phyloP scores from a whole-genome alignment of 2,329 filamentous ascomycete genomes.

The Phialophora tarda region DNA sequence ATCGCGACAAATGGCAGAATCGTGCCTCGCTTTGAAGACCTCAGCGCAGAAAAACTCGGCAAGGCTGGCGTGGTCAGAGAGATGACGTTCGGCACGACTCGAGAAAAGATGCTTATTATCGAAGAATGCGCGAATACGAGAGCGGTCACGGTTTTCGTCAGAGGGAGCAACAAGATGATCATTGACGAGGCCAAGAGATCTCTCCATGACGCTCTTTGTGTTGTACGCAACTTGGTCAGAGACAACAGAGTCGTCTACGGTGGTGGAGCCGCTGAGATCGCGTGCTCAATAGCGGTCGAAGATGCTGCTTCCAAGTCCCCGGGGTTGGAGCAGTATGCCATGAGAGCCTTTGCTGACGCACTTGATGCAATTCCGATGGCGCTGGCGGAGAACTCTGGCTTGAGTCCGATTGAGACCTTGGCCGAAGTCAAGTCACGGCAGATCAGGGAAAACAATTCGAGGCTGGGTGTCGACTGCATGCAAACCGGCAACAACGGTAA shows the following conservation, averaged over 20 bases:
- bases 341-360: slow-evolving; percentile 96
- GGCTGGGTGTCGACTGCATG: slow-evolving; percentile 97
- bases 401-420: slow-evolving; percentile 94
- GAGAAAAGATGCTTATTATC: slow-evolving; percentile 99
- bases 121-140: slow-evolving; percentile 98
- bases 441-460: slow-evolving; percentile 79
- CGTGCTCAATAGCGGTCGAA: slow-evolving; percentile 94
- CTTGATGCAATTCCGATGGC: slow-evolving; percentile 94
- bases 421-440: slow-evolving; percentile 96
- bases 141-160: slow-evolving; percentile 93
- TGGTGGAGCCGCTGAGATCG: slow-evolving; percentile 94
- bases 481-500: slow-evolving; percentile 82
- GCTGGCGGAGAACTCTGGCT: slow-evolving; percentile 92
- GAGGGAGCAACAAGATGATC: slow-evolving; percentile 99
- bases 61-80: slow-evolving; percentile 87
- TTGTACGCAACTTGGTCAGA: slow-evolving; percentile 92
- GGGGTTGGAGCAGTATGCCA: slow-evolving; percentile 97
- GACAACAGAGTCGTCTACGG: slow-evolving; percentile 98
- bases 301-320: slow-evolving; percentile 93
- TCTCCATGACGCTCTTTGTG: slow-evolving; percentile 94
- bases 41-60: slow-evolving; percentile 88
- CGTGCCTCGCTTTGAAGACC: slow-evolving; percentile 94
- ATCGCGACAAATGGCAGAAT: slow-evolving; percentile 98
- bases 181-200: slow-evolving; percentile 99
- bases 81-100: slow-evolving; percentile 94